Base-by-base conservation (phyloP, 257 asterid genomes). In the Nicotiana attenuata region DNA sequence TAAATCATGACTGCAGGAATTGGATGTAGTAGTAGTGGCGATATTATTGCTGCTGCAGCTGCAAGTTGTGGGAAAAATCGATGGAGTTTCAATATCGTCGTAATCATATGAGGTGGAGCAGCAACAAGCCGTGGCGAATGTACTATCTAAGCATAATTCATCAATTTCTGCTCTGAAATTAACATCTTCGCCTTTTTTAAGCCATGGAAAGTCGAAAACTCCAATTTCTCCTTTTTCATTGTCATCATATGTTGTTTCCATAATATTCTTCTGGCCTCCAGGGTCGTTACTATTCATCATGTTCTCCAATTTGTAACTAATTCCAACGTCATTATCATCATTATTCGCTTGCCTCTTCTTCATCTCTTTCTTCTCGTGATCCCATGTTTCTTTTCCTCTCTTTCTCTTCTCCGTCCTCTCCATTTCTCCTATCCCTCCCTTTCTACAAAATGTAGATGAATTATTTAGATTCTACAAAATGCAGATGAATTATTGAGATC, bases 181-280 rank as follows among this genome's bases (percentile, higher is more conserved):
- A 3, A 73, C 24, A 2, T 47, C 61, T 14, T 3, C 57, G 15
- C 59, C 55, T 22, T 31, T n/a, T 73, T 73, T 73, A 14, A 47
- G 10, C 79, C 79, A 73, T 13, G 79, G 79, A 3, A 73, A 73
- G 4, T 24, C 79, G 20, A 73, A 73, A 73, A 73, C 61, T 7
- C 78, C 19, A 52, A 52, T 14, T 52, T 11, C 4, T 52, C 16
- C 56, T 0, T 14, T 14, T 52, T 52, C 19, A 11, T 52, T 41
- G 0, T 41, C 56, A 52, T 13, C 56, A 52, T 52, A 52, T 0
- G 19, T 13, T 52, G 17, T 52, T 52, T 52, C 17, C 6, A 13
- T 3, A 14, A 0, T 52, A 52, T 52, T 52, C 56, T 52, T 13
- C 11, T 8, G 47, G 47, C 47, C 3, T 41, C 47, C 47, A 2